Conservation (phyloP, 148 eudicot genomes). For the Rhododendron simsii region DNA sequence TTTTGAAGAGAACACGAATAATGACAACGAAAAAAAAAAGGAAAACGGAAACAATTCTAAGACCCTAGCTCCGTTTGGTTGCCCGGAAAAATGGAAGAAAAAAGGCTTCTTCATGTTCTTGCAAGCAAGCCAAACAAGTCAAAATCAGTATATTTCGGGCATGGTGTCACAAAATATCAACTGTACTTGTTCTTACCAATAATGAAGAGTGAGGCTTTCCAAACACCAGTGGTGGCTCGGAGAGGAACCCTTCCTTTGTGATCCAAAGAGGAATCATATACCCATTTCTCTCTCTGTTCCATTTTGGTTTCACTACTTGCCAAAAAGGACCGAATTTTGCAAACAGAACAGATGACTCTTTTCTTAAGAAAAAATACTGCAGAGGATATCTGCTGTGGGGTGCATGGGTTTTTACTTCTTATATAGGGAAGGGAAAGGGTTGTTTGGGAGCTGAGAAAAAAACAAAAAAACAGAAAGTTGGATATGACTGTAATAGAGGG, state of each 20-base stretch:
- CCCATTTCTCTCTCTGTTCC: slow-evolving; percentile 38
- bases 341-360: neutral
- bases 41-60: neutral
- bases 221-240: slow-evolving; percentile 59
- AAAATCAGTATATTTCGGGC: neutral
- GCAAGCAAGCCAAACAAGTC: neutral
- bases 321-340: neutral
- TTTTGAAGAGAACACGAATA: neutral
- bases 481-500: neutral
- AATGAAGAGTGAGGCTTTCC: slow-evolving; percentile 73
- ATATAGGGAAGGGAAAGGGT: slow-evolving; percentile 6
- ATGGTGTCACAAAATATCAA: neutral
- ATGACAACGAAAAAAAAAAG: neutral
- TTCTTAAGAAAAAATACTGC: neutral
- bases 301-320: slow-evolving; percentile 6
- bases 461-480: neutral
- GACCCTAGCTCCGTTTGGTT: neutral
- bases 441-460: neutral
- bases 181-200: slow-evolving; percentile 40
- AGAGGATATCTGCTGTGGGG: neutral
- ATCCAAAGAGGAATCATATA: slow-evolving; percentile 63
- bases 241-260: slow-evolving; percentile 57
- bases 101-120: neutral
- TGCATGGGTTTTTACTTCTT: neutral
- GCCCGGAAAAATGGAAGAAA: neutral